These are phyloP conservation scores for Vigna reflexopilosa DNA, from an alignment of 306 rosid genomes.

Conservation along the genomic window DNA sequence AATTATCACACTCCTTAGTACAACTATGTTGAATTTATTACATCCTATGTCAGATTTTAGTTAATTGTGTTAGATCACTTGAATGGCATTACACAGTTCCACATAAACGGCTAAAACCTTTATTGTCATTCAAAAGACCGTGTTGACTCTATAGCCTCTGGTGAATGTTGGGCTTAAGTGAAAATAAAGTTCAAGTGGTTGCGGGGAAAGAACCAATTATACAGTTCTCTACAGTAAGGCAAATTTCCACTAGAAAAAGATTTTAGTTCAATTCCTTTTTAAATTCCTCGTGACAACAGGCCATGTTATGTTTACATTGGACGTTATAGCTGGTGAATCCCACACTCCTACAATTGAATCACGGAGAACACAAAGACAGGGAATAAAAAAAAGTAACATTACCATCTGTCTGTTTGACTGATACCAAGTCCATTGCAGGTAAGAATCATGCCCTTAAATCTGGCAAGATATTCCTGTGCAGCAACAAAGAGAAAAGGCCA, in stretches of 20 bases:
- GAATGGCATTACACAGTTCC: background rate
- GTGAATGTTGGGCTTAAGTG: background rate
- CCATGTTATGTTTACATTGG: background rate
- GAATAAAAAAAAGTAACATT: constrained; percentile 31
- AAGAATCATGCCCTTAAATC: constrained; percentile 86
- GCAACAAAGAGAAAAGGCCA: constrained; percentile 31
- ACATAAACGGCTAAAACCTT: constrained; percentile 6
- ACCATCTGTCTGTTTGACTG: constrained; percentile 59
- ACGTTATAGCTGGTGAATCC: background rate
- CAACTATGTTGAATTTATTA: background rate
- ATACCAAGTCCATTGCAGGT: constrained; percentile 89
- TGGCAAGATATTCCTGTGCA: constrained; percentile 75
- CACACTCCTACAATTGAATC: constrained; percentile 7
- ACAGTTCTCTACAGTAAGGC: background rate
- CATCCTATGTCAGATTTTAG: background rate
- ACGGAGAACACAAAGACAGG: constrained; percentile 7
- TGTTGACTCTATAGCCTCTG: constrained; percentile 8
- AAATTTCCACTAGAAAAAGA: background rate
- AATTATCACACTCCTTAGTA: constrained; percentile 2
- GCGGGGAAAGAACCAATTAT: constrained; percentile 12
- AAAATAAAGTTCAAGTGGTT: constrained; percentile 10
- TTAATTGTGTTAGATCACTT: background rate
- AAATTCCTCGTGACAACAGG: constrained; percentile 9
- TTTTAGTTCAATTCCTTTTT: background rate
- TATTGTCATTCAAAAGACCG: background rate